Evolutionary conservation across 495 filamentous ascomycete species (phyloP).

Genomic region (Haplographium delicatum): DNA sequence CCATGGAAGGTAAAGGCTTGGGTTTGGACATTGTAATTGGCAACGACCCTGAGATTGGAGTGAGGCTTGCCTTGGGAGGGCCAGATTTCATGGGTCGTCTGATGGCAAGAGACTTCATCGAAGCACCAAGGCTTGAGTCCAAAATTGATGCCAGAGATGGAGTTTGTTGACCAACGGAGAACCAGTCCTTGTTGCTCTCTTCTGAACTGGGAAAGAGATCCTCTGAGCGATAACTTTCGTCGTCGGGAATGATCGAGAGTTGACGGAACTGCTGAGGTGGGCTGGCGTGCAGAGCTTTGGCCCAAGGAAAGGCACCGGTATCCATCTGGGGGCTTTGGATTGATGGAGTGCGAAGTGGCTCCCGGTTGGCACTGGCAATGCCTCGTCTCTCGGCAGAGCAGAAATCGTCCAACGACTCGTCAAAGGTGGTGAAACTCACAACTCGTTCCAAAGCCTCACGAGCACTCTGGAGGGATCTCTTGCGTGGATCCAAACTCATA

Average conservation of each 20-base stretch:
- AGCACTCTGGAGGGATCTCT: slow-evolving; percentile 73
- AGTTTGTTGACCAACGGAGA: slow-evolving; percentile 61
- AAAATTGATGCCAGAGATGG: slow-evolving; percentile 76
- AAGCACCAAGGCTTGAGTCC: slow-evolving; percentile 66
- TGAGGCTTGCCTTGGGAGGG: slow-evolving; percentile 43
- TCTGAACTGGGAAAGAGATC: slow-evolving; percentile 84
- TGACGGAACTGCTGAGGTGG: slow-evolving; percentile 71
- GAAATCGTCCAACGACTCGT: slow-evolving; percentile 89
- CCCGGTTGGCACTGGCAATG: slow-evolving; percentile 79
- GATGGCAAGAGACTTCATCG: slow-evolving; percentile 55
- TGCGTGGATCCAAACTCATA: slow-evolving; percentile 82
- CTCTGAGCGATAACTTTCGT: slow-evolving; percentile 65
- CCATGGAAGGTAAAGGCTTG: slow-evolving; percentile 60
- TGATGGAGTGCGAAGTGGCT: slow-evolving; percentile 92
- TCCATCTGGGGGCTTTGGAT: slow-evolving; percentile 83
- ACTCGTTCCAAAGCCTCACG: slow-evolving; percentile 71
- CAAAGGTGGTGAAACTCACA: slow-evolving; percentile 91
- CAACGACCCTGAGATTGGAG: slow-evolving; percentile 69
- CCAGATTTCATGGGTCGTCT: slow-evolving; percentile 30
- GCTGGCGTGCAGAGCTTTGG: slow-evolving; percentile 78
- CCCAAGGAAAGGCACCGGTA: slow-evolving; percentile 86
- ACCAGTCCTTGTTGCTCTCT: slow-evolving; percentile 64
- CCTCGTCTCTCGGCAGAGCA: slow-evolving; percentile 71
- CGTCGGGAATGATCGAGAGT: slow-evolving; percentile 68
- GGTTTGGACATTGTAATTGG: slow-evolving; percentile 63